phyloP scores from a whole-genome alignment of 371 early-diverging fungal genomes.

The Phascolomyces articulosus region DNA sequence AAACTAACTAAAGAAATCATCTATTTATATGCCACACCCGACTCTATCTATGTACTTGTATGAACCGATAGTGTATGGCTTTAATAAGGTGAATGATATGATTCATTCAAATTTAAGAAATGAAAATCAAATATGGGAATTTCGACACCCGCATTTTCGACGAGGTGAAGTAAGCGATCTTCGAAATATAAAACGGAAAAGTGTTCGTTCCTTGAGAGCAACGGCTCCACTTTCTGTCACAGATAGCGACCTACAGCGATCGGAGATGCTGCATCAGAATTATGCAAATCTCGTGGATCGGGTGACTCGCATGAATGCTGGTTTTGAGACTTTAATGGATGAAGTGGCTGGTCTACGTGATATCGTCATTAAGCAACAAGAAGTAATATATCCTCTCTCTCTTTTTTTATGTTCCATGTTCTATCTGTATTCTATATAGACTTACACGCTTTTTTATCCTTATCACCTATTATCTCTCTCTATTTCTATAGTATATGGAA shows the following conservation, averaged over 20 bases:
- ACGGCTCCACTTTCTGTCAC: not conserved
- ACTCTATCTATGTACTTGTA: too few species aligned
- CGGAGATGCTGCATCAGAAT: conserved; percentile 1
- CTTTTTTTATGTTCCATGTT: not conserved
- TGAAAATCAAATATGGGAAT: conserved; percentile 73
- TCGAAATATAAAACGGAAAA: conserved; percentile 68
- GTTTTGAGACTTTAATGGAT: not conserved
- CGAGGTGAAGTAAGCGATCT: conserved; percentile 61
- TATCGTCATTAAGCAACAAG: not conserved
- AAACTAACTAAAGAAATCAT: too few species aligned
- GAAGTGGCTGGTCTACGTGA: not conserved
- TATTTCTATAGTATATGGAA: not conserved
- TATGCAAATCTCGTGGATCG: conserved; percentile 6
- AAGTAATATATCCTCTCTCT: not conserved
- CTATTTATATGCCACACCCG: too few species aligned
- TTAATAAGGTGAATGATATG: conserved; percentile 67
- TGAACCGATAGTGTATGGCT: conserved; percentile 68
- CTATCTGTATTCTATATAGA: not conserved
- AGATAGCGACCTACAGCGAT: not conserved
- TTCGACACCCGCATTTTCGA: conserved; percentile 68
- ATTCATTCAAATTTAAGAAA: conserved; percentile 61
- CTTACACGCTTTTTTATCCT: not conserved
- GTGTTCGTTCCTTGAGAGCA: conserved; percentile 40
- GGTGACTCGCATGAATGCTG: not conserved
- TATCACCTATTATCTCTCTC: not conserved